Evolutionary conservation across 163 green algal species (phyloP).

Genomic region (Scenedesmus sp.): DNA sequence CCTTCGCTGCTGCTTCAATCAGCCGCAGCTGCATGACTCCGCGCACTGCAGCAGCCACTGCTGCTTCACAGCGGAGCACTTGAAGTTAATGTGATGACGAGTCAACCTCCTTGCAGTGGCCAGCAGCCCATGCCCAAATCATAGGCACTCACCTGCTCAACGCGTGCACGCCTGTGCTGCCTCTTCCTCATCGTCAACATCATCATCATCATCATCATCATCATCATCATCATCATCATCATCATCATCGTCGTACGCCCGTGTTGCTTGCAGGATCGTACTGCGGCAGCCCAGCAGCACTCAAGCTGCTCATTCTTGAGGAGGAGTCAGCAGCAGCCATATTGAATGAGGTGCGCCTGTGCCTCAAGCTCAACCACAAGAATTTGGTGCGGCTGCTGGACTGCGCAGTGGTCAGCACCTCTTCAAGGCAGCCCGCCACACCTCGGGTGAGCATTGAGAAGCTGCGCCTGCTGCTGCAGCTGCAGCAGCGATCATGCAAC

Average conservation of each 20-base stretch:
- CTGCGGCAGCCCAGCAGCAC: constrained; percentile 22
- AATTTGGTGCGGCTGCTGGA: constrained; percentile 46
- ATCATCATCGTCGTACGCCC: not conserved
- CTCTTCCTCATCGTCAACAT: not conserved
- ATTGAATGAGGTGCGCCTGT: constrained; percentile 41
- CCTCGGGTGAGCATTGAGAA: not conserved
- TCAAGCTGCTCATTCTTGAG: constrained; percentile 46
- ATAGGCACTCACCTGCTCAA: too few species aligned
- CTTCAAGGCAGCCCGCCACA: too few species aligned
- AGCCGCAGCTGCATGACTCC: too few species aligned
- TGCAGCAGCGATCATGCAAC: not conserved
- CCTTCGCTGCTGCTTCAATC: too few species aligned
- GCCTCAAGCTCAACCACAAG: constrained; percentile 42
- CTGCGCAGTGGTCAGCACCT: constrained; percentile 43
- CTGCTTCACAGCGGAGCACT: too few species aligned
- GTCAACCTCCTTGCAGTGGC: too few species aligned
- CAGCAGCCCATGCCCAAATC: too few species aligned
- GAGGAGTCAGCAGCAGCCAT: constrained; percentile 44
- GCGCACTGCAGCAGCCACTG: too few species aligned
- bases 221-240: not conserved
- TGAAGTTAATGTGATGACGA: too few species aligned
- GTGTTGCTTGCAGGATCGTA: constrained; percentile 23
- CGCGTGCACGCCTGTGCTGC: too few species aligned
- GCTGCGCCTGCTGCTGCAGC: not conserved
- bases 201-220: not conserved